Evolutionary conservation across 2,329 filamentous ascomycete genomes (phyloP).

Genomic region (Fusarium agapanthi): DNA sequence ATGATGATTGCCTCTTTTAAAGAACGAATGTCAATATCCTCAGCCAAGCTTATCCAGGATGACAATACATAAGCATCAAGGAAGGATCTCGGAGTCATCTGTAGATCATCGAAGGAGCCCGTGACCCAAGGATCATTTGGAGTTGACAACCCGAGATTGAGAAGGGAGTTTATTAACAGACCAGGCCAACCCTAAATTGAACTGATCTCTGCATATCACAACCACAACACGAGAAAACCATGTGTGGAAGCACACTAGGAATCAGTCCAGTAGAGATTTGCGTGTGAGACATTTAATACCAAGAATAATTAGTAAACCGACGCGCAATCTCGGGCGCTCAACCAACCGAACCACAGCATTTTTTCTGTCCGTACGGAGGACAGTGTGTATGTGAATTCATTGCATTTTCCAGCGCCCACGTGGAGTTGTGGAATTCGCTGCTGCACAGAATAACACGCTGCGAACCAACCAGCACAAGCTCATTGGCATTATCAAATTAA

Average conservation of each 20-base stretch:
- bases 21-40: background rate
- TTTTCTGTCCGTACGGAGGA: background rate
- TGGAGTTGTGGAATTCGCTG: constrained; percentile 42
- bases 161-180: background rate
- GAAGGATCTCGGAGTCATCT: constrained; percentile 25
- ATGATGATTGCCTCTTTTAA: background rate
- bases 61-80: background rate
- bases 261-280: background rate
- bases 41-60: background rate
- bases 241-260: constrained; percentile 6
- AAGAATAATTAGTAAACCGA: constrained; percentile 10
- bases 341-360: constrained; percentile 26
- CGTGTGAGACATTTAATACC: constrained; percentile 26
- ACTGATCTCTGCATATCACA: background rate
- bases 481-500: constrained; percentile 7
- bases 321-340: constrained; percentile 36
- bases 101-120: constrained; percentile 23
- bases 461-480: constrained; percentile 9
- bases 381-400: background rate
- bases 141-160: constrained; percentile 4
- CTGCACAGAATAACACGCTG: constrained; percentile 9
- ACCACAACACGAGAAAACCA: constrained; percentile 23
- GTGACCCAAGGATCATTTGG: constrained; percentile 7
- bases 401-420: constrained; percentile 32
- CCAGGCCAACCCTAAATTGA: background rate